Evolutionary conservation across 2,329 filamentous ascomycete genomes (phyloP).

Genomic region (Colletotrichum liaoningense): DNA sequence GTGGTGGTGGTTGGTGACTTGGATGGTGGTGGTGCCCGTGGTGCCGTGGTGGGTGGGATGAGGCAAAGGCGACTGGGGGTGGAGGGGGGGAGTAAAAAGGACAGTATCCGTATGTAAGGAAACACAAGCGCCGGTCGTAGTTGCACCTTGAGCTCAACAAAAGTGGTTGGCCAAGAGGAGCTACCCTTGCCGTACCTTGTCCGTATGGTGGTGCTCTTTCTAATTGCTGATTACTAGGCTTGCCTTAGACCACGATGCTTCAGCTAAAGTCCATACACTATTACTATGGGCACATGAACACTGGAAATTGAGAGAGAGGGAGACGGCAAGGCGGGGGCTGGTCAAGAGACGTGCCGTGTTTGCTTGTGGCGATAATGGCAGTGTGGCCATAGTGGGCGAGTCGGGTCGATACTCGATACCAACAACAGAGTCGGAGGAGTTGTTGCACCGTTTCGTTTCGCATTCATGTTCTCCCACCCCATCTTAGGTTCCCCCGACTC

Average conservation of each 20-base stretch:
- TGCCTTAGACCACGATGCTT: too few species aligned
- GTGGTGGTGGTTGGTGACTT: constrained; percentile 10
- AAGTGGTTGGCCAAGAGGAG: neutral
- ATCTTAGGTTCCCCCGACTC: neutral
- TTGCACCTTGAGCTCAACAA: constrained; percentile 14
- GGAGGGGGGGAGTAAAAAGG: too few species aligned
- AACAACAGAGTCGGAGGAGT: constrained; percentile 10
- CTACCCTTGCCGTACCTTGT: too few species aligned
- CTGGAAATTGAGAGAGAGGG: too few species aligned
- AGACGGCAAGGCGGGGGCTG: too few species aligned
- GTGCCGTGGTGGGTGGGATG: constrained; percentile 1
- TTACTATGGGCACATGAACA: too few species aligned
- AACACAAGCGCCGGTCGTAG: neutral
- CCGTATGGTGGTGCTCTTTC: too few species aligned
- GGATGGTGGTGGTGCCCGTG: too few species aligned
- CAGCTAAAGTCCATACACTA: too few species aligned
- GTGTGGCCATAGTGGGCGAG: neutral
- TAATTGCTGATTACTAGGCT: too few species aligned
- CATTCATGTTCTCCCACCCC: constrained; percentile 3
- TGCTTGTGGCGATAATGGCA: constrained; percentile 18
- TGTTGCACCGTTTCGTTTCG: constrained; percentile 31
- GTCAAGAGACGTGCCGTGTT: constrained; percentile 2
- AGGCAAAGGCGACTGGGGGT: neutral
- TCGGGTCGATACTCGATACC: neutral
- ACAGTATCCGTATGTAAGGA: too few species aligned